Base-by-base conservation (phyloP, 805 yeast species). In the Zygotorulaspora chibaensis region DNA sequence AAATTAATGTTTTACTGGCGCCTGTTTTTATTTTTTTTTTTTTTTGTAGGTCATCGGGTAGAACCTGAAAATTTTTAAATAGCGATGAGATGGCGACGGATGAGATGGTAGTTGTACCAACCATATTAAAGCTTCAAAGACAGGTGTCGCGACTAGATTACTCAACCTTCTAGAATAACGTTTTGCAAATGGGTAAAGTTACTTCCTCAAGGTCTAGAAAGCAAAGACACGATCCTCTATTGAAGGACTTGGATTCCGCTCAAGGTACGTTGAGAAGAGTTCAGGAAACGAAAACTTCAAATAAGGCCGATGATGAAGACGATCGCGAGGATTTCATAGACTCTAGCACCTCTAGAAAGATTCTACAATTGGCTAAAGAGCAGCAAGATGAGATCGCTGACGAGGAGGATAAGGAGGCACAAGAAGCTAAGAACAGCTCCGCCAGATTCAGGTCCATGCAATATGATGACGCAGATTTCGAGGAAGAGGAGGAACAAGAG, bases 311-410 rank as follows among this genome's bases (percentile, higher is more conserved):
- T 43, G 72, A 65, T 25, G 71, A 62, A 11, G 69, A 63, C 13
- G 78, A 74, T 10, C 82, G 75, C 20, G 89, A 82, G 38, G 81
- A 75, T 36, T 83, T 70, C 55, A 74, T 93, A 33, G 96, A 91
- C 69, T 85, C 97, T 15, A 73, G 80, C 15, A 71, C 87, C 26
- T 87, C 97, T 1, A 75, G 95, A 66, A 87, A 80, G 68, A 90
- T 93, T 65, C 72, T 93, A 54, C 87, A 85, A 63, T 73, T 93
- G 51, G 99, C 99, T 15, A 82, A 78, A 56, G 91, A 85, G 58
- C 99, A 93, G 70, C 96, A 89, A 67, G 89, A 86, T 37, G 99
- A 93, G 62, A 64, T 90, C 16, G 90, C 80, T 43, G 81, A 73
- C 39, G 96, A 87, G 59, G 84, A 80, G 50, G 70, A 69, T 33